Evolutionary conservation across 495 filamentous ascomycete genomes (phyloP), one percentile per base, ranked within the genome.

Genomic region (Podospora bellae-mahoneyi): DNA sequence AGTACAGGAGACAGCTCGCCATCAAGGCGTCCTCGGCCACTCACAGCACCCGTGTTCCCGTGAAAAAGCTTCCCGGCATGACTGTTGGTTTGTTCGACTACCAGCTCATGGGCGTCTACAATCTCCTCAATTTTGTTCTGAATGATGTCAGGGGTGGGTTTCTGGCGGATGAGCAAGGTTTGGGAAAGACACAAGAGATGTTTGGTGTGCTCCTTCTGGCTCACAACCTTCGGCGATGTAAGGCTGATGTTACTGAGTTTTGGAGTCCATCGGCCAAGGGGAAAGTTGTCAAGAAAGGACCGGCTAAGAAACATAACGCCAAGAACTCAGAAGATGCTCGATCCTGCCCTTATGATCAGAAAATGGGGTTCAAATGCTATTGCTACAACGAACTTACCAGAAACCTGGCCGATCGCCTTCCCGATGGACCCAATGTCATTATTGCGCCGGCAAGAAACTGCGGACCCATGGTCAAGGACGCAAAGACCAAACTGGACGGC

Each of bases 171-270:
- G 74, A 76, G 58, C 72, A 76, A 53, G 74, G 74, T 1, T 64
- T 76, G 59, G 74, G 74, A 27, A 76, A 76, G 67, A 76, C 72
- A 20, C 68, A 71, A 58, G 72, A 76, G 55, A 73, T 74, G 70
- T 72, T 71, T 39, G 74, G 72, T 13, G 0, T 71, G 2, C 54
- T 74, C 53, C 69, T 68, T 19, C 55, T 74, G 9, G 68, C 67
- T 28, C 13, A 64, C 23, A 59, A 48, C 19, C 66, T 76, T 13
- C 64, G 72, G 10, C 32, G 55, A 55, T 67, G 57, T 39, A 73
- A 64, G 66, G 59, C 60, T 6, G 74, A 76, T 30, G 74, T 73
- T 3, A 20, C 48, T 26, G 68, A 63, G 1, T 65, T 18, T 19
- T 68, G 64, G 69, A 63, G 4, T 2, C 18, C 28, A 27, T 20